Evolutionary conservation across 306 rosid genomes (phyloP), one percentile per base, ranked within the genome.

Genomic region (Begonia masoniana): DNA sequence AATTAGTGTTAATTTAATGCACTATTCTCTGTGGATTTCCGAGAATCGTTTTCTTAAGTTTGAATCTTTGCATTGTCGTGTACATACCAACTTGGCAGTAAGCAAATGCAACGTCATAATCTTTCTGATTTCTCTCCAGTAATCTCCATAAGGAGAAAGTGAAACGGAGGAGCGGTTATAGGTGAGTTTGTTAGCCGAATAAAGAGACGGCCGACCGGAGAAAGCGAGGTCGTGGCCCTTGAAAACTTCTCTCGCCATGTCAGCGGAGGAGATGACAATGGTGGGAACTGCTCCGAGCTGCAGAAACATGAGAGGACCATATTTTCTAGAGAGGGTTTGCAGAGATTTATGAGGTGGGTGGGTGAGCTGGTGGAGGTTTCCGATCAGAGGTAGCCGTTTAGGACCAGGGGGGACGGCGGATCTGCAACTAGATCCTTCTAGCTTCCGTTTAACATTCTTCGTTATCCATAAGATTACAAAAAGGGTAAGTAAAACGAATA

Each of bases 271-370:
- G 46, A 80, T 70, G 45, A 78, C 79, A 13, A 80, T 78, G 0
- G 88, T 80, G 52, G 93, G 93, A 53, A 78, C 61, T 55, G 80
- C 43, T 19, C 93, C 96, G 8, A 86, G 78, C 31, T 80, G 85
- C 7, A 82, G 64, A 65, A 35, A 64, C 12, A 78, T 52, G 10
- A 82, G 53, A 14, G 88, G 80, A 24, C 93, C 94, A 56, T 70
- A 67, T 9, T 66, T 79, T 0, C 62, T 4, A 13, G 9, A 10
- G 9, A 52, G 35, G 8, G 10, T n/a, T 10, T 45, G 48, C 4
- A 45, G 14, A 10, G 48, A 45, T 45, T 1, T 45, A 13, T 45
- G 48, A 13, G 48, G 48, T 1, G 48, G 12, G 48, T 16, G n/a
- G n/a, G 9, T 16, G 52, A 50, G 48, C 48, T 45, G 48, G 48